A percentile compares a stretch with the other conserved stretches of the same genome.
These are phyloP conservation scores for Diaporthe eres DNA, from an alignment of 2,329 filamentous ascomycete genomes.

Conservation along the genomic window DNA sequence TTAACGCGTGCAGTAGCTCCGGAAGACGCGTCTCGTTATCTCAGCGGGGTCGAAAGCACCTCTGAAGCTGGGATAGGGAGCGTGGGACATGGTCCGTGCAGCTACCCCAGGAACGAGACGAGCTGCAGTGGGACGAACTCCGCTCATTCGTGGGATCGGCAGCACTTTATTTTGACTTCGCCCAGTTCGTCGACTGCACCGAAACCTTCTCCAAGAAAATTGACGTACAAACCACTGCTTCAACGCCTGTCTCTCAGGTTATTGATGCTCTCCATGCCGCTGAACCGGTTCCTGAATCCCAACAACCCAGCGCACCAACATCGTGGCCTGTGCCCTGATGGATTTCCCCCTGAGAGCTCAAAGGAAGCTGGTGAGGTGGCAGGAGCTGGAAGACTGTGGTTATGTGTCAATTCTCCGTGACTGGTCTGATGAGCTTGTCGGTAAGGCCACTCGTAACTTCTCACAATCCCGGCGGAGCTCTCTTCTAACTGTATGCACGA, in stretches of 20 bases:
- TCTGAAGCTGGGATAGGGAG: constrained; percentile 14
- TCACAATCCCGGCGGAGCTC: background rate
- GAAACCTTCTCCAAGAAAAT: background rate
- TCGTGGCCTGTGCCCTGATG: background rate
- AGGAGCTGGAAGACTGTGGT: background rate
- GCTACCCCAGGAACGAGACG: background rate
- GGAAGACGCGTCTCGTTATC: constrained; percentile 24
- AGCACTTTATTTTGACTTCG: constrained; percentile 32
- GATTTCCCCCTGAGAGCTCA: background rate
- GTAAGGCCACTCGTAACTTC: background rate
- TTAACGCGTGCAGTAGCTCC: constrained; percentile 32
- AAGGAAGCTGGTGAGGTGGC: background rate
- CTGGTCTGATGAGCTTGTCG: background rate
- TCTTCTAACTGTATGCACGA: background rate
- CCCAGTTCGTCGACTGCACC: background rate
- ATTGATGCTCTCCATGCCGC: background rate
- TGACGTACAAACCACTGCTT: background rate
- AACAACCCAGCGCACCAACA: background rate
- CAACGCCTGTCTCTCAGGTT: background rate
- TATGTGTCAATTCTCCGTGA: background rate
- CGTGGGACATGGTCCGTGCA: background rate
- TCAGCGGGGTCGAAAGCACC: background rate
- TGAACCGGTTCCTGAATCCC: background rate
- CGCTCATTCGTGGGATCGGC: constrained; percentile 24
- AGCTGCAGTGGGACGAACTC: constrained; percentile 22